Evolutionary conservation across 2,329 filamentous ascomycete genomes (phyloP), one percentile per base, ranked within the genome.

Genomic region (Penicillium crustosum): DNA sequence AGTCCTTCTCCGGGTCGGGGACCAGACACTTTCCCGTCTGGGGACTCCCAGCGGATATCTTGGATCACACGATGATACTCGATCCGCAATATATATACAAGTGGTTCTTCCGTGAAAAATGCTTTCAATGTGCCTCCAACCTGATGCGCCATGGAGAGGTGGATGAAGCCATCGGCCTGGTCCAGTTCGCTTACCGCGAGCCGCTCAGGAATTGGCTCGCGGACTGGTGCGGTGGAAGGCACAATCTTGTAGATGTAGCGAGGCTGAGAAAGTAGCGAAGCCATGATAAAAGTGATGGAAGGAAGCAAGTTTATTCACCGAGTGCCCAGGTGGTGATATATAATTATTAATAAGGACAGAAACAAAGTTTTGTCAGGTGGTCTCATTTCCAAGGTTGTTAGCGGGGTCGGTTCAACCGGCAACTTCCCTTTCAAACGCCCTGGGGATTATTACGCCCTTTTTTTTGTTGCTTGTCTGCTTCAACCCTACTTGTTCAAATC

Each of bases 171-270:
- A 7, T 71, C 73, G 23, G 63, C 58, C 47, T 69, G 55, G 55
- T 77, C 75, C 33, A 77, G 57, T 35, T 75, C 66, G 55, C 74
- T 76, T 51, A 76, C 68, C 3, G 72, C 67, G 25, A 77, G 67
- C 33, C 63, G 62, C 12, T 75, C 73, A 31, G 73, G 73, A 41
- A 75, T 60, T 33, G 73, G 68, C 53, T 76, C 71, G 17, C 68
- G 69, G 25, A 76, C 67, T 3, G 71, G 71, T 9, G 67, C 49
- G 4, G 70, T 67, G 10, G 74, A 75, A 19, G 75, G 70, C 9
- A 75, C 56, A 44, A 77, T 68, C 58, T 77, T 77, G 63, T 77
- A 77, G 58, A 76, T 55, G 54, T 71, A 77, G 25, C 61, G 61
- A 29, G 72, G 72, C 21, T 69, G 62, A 23, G 62, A 55, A 19